phyloP scores from a whole-genome alignment of 2,329 filamentous ascomycete species.

The Thelonectria discophora region DNA sequence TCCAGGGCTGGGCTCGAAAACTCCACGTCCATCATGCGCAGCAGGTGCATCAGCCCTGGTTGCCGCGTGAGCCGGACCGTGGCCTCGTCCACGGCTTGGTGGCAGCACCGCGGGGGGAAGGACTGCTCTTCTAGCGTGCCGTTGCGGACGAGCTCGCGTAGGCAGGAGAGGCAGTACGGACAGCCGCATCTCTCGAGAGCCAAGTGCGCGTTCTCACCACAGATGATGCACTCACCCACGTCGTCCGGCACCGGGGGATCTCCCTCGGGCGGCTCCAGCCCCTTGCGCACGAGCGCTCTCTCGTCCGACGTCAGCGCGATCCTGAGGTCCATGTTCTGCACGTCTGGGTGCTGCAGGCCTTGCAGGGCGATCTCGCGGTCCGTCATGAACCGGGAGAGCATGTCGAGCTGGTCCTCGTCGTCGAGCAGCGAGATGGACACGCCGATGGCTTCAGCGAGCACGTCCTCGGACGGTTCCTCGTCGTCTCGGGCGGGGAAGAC shows the following conservation, averaged over 20 bases:
- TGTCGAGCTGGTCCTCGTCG: constrained; percentile 25
- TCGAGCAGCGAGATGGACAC: constrained; percentile 37
- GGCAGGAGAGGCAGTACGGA: constrained; percentile 34
- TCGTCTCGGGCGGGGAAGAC: constrained; percentile 16
- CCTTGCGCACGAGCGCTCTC: constrained; percentile 12
- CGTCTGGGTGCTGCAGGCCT: constrained; percentile 25
- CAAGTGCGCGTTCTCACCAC: constrained; percentile 17
- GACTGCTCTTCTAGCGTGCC: constrained; percentile 32
- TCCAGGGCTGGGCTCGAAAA: background rate
- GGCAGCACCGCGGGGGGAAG: constrained; percentile 42
- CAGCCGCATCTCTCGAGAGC: constrained; percentile 28
- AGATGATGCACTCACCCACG: constrained; percentile 32
- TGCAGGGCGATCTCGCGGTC: constrained; percentile 35
- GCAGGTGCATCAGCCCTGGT: constrained; percentile 34
- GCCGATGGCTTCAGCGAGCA: constrained; percentile 26
- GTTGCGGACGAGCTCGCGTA: constrained; percentile 28
- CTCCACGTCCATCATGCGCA: constrained; percentile 33
- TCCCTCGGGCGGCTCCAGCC: background rate
- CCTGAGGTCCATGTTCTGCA: constrained; percentile 23
- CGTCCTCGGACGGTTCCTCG: constrained; percentile 19
- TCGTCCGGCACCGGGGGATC: background rate
- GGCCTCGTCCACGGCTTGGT: constrained; percentile 27
- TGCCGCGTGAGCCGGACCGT: constrained; percentile 20
- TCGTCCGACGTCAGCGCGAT: constrained; percentile 30
- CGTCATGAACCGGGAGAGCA: constrained; percentile 35